Evolutionary conservation across 2,329 filamentous ascomycete species (phyloP).

Genomic region (Aspergillaceae sp.): DNA sequence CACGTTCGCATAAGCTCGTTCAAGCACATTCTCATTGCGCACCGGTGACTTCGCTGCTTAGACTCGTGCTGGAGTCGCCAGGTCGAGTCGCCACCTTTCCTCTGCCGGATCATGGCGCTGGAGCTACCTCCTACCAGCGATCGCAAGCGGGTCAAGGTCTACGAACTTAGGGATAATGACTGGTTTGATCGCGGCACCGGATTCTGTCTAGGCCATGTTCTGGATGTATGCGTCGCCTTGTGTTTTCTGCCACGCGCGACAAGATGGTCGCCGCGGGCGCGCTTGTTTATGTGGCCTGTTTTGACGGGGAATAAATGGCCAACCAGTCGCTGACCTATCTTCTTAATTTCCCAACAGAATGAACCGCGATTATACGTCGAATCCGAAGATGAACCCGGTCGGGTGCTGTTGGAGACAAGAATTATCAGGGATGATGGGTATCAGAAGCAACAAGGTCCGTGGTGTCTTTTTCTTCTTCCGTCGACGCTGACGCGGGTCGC

Average conservation of each 20-base stretch:
- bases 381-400: conserved; percentile 82
- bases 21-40: conserved; percentile 21
- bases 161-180: conserved; percentile 96
- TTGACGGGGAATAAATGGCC: background rate
- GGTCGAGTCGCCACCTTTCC: conserved; percentile 27
- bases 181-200: conserved; percentile 98
- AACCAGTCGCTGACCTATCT: background rate
- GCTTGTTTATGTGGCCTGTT: conserved; percentile 1
- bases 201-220: conserved; percentile 74
- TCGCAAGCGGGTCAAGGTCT: conserved; percentile 80
- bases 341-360: conserved; percentile 43
- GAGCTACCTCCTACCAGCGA: conserved; percentile 41
- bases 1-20: conserved; percentile 1
- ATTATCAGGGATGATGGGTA: conserved; percentile 93
- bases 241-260: no score
- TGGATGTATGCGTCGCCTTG: conserved; percentile 52
- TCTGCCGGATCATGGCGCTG: conserved; percentile 38
- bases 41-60: conserved; percentile 12
- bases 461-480: conserved; percentile 17
- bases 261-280: conserved; percentile 8
- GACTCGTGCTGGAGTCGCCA: conserved; percentile 14
- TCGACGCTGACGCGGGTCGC: background rate
- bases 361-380: conserved; percentile 84
- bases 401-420: conserved; percentile 76
- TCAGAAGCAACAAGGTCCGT: conserved; percentile 87